These are phyloP conservation scores for Quercus lobata DNA, from an alignment of 331 rosid species.

Conservation along the genomic window DNA sequence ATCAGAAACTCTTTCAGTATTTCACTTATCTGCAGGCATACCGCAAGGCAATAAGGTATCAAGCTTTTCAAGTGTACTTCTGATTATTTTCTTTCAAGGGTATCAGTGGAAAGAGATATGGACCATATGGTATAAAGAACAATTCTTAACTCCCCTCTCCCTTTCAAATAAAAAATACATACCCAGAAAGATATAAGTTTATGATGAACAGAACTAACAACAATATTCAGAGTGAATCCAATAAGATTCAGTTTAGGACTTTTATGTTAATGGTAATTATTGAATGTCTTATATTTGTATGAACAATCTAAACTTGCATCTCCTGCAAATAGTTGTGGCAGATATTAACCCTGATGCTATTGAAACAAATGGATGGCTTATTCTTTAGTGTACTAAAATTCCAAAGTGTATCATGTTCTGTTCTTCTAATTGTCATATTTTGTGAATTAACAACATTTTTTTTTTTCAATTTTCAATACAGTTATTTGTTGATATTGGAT, in stretches of 20 bases:
- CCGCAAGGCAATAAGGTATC: background rate
- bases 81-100: no score
- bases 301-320: background rate
- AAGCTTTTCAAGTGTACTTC: background rate
- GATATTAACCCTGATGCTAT: background rate
- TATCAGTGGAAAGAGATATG: no score
- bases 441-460: background rate
- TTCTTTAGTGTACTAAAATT: background rate
- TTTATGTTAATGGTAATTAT: background rate
- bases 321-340: background rate
- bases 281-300: background rate
- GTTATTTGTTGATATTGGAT: slow-evolving; percentile 80
- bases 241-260: background rate
- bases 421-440: background rate
- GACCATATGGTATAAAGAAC: no score
- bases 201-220: background rate
- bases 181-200: background rate
- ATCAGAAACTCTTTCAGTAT: background rate
- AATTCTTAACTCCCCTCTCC: background rate
- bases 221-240: background rate
- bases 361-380: no score
- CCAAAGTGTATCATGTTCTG: background rate
- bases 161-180: background rate
- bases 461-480: slow-evolving; percentile 24
- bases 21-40: background rate